Base-by-base conservation (phyloP, 2,329 filamentous ascomycete species). In the Aspergillus quadrilineatus region DNA sequence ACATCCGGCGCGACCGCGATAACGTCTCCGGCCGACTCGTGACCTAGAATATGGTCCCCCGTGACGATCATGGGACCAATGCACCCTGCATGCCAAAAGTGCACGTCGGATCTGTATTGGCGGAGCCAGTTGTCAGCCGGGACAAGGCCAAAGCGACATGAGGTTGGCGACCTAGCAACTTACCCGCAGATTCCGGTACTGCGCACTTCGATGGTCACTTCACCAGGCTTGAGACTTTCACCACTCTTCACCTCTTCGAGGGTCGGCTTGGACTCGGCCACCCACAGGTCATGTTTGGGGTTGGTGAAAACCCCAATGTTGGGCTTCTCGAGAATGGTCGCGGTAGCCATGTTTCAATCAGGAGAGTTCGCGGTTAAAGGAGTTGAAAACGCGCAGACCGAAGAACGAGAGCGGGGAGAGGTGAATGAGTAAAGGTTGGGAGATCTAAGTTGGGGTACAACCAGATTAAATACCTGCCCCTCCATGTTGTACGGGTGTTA, bases 301-400 rank as follows among this genome's bases (percentile, higher is more conserved):
- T 97, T 96, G 51, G 93, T 97, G 82, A 89, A 97, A 64, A 97
- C 92, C 66, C 92, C 93, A 71, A 97, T 95, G 78, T 97, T 97
- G 56, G 89, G 79, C 82, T 95, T 94, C 57, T 83, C 78, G 46
- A 82, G 77, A 72, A 65, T 63, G 30, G 65, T 70, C 58, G 67
- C 64, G 58, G 63, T 63, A 54, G 69, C 59, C 69, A 72, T 72
- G 56, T 53, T 34, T 53, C 53, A 39, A 39, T 47, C 28, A 46
- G 48, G 51, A 53, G 54, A 32, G 29, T n/a, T 47, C 36, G 28
- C 42, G 29, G 22, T 22, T 22, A 49, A 14, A 22, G 34, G 49
- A 42, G 34, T 10, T 26, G 12, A 10, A 36, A 12, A 50, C 4
- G 41, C 8, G 30, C 10, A 43, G 29, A 22, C 39, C 30, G 46